phyloP scores from a whole-genome alignment of 176 grass and related monocot genomes.

The Aegilops sharonensis region DNA sequence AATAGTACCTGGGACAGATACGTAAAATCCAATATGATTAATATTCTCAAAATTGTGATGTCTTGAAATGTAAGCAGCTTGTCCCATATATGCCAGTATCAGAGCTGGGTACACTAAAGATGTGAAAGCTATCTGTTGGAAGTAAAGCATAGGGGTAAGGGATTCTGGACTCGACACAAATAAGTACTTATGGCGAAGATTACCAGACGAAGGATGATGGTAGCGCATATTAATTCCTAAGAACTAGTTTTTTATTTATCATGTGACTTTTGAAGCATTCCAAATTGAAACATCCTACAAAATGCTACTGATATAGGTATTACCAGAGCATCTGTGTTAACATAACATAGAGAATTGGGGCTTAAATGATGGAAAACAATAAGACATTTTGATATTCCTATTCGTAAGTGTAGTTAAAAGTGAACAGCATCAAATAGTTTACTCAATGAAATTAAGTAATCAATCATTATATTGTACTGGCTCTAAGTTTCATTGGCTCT shows the following conservation, averaged over 20 bases:
- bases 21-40: conserved; percentile 85
- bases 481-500: neutral
- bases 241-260: neutral
- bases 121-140: conserved; percentile 83
- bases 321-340: neutral
- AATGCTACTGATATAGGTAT: neutral
- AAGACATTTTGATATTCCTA: neutral
- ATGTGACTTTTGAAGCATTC: neutral
- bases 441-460: neutral
- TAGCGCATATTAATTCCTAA: neutral
- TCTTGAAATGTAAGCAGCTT: conserved; percentile 90
- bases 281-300: neutral
- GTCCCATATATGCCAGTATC: conserved; percentile 94
- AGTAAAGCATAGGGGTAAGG: conserved; percentile 21
- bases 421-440: conserved; percentile 1
- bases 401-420: neutral
- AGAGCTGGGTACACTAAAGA: conserved; percentile 80
- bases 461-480: neutral
- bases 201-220: neutral
- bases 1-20: conserved; percentile 88
- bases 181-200: neutral
- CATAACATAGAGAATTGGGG: neutral
- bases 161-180: conserved; percentile 2
- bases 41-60: conserved; percentile 72
- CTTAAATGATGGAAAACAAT: neutral